Conservation (phyloP, 192 early-diverging fungal species). For the Nowakowskiella sp. region DNA sequence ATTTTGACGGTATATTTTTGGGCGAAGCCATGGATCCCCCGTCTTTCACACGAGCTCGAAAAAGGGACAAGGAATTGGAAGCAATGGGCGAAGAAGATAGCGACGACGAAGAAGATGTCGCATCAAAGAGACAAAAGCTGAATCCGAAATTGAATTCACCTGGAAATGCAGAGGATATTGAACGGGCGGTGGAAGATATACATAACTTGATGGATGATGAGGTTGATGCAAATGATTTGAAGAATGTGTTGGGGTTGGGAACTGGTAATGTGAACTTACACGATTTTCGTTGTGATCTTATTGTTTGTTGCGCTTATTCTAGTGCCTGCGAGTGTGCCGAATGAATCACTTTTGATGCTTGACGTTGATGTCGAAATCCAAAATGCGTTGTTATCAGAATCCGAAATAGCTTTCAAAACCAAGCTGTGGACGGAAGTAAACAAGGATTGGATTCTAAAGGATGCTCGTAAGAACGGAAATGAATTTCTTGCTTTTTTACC, state of each 20-base stretch:
- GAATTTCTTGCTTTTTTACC: constrained; percentile 3
- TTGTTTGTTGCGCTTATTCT: background rate
- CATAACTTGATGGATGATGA: too few relatives aligned
- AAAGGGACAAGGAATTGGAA: constrained; percentile 11
- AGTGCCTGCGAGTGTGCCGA: background rate
- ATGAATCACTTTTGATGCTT: constrained; percentile 18
- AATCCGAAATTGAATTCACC: constrained; percentile 14
- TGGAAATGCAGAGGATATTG: background rate
- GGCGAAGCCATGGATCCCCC: constrained; percentile 77
- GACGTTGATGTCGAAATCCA: constrained; percentile 41
- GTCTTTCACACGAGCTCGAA: constrained; percentile 53
- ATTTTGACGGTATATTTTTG: constrained; percentile 81
- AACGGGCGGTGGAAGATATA: background rate
- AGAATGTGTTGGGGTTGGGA: too few relatives aligned
- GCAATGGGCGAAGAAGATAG: constrained; percentile 16
- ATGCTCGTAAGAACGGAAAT: constrained; percentile 34
- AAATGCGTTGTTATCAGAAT: constrained; percentile 53
- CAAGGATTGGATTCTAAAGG: constrained; percentile 69
- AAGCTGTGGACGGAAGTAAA: constrained; percentile 83
- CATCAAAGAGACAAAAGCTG: constrained; percentile 17
- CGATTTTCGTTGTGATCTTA: constrained; percentile 1
- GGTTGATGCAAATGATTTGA: too few relatives aligned
- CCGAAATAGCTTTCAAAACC: constrained; percentile 73
- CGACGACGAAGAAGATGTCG: constrained; percentile 12
- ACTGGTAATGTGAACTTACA: too few relatives aligned